A percentile compares a stretch with the other conserved stretches of the same genome.
Evolutionary conservation across 2,329 filamentous ascomycete species (phyloP).

Genomic region (Paraphaeosphaeria sporulosa): DNA sequence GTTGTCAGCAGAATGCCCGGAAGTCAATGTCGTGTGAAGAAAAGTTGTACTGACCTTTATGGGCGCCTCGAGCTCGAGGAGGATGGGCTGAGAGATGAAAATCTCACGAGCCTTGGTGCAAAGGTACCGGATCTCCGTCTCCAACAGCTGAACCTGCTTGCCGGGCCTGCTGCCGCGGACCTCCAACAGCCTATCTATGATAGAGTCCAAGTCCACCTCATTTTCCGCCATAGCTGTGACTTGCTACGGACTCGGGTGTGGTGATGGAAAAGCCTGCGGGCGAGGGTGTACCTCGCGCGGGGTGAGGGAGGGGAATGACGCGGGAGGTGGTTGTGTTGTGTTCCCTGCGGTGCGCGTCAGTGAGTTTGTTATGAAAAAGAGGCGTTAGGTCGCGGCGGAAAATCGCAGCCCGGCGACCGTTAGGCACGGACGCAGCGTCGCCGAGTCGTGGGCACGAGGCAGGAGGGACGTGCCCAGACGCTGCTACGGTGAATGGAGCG

Average conservation of each 20-base stretch:
- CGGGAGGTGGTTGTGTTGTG: conserved; percentile 30
- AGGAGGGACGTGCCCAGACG: conserved; percentile 11
- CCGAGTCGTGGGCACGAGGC: conserved; percentile 13
- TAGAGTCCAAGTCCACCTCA: conserved; percentile 98
- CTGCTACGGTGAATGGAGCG: conserved; percentile 7
- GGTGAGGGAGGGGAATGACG: conserved; percentile 31
- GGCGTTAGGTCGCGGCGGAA: conserved; percentile 17
- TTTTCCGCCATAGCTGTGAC: conserved; percentile 73
- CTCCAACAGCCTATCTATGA: conserved; percentile 98
- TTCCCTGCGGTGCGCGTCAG: conserved; percentile 35
- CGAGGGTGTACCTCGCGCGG: conserved; percentile 47
- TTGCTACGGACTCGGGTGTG: conserved; percentile 40
- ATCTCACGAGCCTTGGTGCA: conserved; percentile 99
- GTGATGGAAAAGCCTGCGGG: conserved; percentile 29
- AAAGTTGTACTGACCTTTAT: conserved; percentile 79
- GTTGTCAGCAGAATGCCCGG: conserved; percentile 23
- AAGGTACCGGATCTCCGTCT: conserved; percentile 94
- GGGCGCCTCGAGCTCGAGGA: conserved; percentile 95
- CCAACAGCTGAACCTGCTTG: conserved; percentile 97
- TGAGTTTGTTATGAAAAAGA: conserved; percentile 19
- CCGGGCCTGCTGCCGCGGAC: conserved; percentile 96
- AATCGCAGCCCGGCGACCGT: conserved; percentile 23
- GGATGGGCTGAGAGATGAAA: conserved; percentile 98
- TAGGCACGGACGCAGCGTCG: conserved; percentile 22
- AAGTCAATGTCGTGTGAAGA: background rate